phyloP scores from a whole-genome alignment of 192 early-diverging fungal genomes.

The Chytriomyces hyalinus region DNA sequence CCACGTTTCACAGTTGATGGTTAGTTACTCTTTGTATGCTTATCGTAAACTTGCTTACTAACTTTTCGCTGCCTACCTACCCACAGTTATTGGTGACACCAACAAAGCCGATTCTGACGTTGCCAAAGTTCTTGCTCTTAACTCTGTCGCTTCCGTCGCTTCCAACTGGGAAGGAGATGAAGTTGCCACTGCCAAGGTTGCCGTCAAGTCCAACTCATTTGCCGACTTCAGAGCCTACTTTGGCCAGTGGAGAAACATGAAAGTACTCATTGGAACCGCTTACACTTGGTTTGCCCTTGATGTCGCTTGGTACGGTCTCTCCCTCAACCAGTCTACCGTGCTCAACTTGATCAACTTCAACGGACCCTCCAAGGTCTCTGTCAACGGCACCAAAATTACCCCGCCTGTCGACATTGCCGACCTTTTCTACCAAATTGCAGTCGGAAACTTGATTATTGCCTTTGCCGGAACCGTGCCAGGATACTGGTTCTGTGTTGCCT shows the following conservation, averaged over 20 bases:
- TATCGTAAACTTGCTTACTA: too few species aligned
- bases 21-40: background rate
- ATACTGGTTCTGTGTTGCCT: slow-evolving; percentile 92
- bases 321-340: slow-evolving; percentile 36
- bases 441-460: slow-evolving; percentile 93
- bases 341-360: slow-evolving; percentile 44
- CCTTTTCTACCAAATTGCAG: slow-evolving; percentile 48
- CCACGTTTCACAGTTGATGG: slow-evolving; percentile 79
- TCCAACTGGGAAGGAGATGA: slow-evolving; percentile 31
- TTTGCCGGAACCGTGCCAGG: slow-evolving; percentile 75
- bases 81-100: slow-evolving; percentile 66
- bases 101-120: slow-evolving; percentile 54
- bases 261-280: slow-evolving; percentile 66
- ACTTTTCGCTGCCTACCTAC: background rate
- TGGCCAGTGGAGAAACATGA: slow-evolving; percentile 78
- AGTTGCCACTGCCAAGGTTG: slow-evolving; percentile 15
- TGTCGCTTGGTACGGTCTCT: slow-evolving; percentile 57
- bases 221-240: slow-evolving; percentile 63
- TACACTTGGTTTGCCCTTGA: slow-evolving; percentile 58
- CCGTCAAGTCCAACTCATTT: slow-evolving; percentile 21
- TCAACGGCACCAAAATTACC: slow-evolving; percentile 18
- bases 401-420: slow-evolving; percentile 60
- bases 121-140: slow-evolving; percentile 37
- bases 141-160: slow-evolving; percentile 15
- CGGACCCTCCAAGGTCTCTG: slow-evolving; percentile 30